These are phyloP conservation scores for Claviceps purpurea DNA, from an alignment of 2,329 filamentous ascomycete species.

Conservation along the genomic window DNA sequence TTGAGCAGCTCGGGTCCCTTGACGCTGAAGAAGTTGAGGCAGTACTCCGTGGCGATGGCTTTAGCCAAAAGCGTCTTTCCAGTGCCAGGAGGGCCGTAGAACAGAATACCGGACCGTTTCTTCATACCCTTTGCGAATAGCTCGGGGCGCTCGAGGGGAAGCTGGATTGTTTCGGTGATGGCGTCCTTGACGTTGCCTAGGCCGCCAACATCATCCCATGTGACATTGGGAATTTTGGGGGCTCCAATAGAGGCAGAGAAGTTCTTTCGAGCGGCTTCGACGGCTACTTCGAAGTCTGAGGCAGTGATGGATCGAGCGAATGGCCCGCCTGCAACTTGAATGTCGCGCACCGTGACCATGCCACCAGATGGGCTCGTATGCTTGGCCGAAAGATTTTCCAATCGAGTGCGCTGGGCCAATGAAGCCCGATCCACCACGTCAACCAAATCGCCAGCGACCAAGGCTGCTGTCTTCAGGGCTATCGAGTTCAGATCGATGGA, in stretches of 20 bases:
- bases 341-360: conserved; percentile 57
- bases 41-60: conserved; percentile 87
- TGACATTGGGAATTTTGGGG: conserved; percentile 93
- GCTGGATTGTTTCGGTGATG: conserved; percentile 91
- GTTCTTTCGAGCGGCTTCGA: conserved; percentile 92
- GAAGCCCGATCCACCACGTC: conserved; percentile 88
- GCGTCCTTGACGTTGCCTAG: conserved; percentile 90
- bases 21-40: conserved; percentile 86
- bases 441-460: conserved; percentile 86
- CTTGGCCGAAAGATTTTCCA: conserved; percentile 55
- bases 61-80: conserved; percentile 89
- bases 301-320: conserved; percentile 66
- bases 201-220: conserved; percentile 92
- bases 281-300: conserved; percentile 78
- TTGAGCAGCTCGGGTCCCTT: conserved; percentile 86
- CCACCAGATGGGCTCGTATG: conserved; percentile 20
- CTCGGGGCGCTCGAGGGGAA: conserved; percentile 82
- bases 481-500: conserved; percentile 76
- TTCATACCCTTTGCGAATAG: conserved; percentile 96
- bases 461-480: conserved; percentile 85
- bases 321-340: conserved; percentile 78
- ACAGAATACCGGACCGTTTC: conserved; percentile 85
- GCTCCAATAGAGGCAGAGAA: conserved; percentile 96
- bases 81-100: conserved; percentile 83
- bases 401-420: conserved; percentile 59